Base-by-base conservation (phyloP, 2,329 filamentous ascomycete genomes). In the Aspergillus thermomutatus region DNA sequence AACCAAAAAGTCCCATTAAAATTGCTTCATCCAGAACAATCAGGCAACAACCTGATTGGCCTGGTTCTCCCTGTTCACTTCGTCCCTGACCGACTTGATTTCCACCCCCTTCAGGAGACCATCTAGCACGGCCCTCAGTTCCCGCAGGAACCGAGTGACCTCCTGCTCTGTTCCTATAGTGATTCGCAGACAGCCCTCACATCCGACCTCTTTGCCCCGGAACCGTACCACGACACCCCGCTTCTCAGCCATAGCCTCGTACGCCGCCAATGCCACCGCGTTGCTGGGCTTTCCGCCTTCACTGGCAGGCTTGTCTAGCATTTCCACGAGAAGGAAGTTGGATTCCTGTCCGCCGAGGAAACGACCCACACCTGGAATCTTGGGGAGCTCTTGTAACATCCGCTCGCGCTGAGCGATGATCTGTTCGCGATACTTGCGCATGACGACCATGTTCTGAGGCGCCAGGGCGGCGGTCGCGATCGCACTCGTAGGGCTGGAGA, bases 191-290 rank as follows among this genome's bases (percentile, higher is more conserved):
- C 93, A 97, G 0, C 93, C 94, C 45, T 87, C 74, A 71, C 94
- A 99, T 4, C 92, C 93, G 63, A 89, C 81, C 79, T 99, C 94
- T 77, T 92, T 95, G 49, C 94, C 94, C 65, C 94, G 82, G 75
- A 97, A 99, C 53, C 94, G 82, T 3, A 97, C 93, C 6, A 99
- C 92, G 0, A 99, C 93, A 0, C 93, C 92, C 71, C 86, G 87
- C 43, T 86, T 83, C 80, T 96, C 91, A 0, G 94, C 94, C 66
- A 99, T 80, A 28, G 80, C 81, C 76, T 95, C 87, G 73, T 99
- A 99, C 7, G 93, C 88, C 10, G 84, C 85, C 67, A 92, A 73
- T 17, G 94, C 94, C 1, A 84, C 83, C 50, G 80, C 79, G 65
- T 97, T 99, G 69, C 91, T 89, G 1, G 94, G 89, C 69, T 86